Conservation (phyloP, 2,329 filamentous ascomycete genomes). For the Knoxdaviesia capensis region DNA sequence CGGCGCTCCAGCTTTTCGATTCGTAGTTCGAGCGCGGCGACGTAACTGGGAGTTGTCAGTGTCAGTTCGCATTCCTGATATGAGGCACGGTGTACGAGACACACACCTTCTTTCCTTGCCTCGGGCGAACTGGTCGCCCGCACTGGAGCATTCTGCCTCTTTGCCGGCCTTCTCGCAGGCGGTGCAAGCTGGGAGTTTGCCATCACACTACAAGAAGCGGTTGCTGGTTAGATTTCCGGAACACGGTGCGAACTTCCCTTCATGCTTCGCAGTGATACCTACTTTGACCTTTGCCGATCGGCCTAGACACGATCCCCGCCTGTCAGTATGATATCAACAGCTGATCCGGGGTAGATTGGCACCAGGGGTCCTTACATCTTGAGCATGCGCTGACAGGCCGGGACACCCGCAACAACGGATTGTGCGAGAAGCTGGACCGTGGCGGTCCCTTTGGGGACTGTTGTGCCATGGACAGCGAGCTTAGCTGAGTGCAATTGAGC, state of each 20-base stretch:
- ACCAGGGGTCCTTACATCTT: constrained; percentile 30
- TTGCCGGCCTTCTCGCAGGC: constrained; percentile 86
- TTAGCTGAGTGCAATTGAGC: too few species aligned
- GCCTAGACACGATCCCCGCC: constrained; percentile 18
- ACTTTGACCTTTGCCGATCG: constrained; percentile 87
- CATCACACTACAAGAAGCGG: constrained; percentile 47
- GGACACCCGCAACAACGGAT: constrained; percentile 51
- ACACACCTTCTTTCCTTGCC: constrained; percentile 75
- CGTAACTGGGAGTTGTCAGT: constrained; percentile 38
- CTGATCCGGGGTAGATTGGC: background rate
- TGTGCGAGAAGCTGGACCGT: constrained; percentile 26
- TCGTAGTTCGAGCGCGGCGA: constrained; percentile 79
- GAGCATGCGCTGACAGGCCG: constrained; percentile 65
- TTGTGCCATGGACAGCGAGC: background rate
- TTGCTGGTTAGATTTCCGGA: background rate
- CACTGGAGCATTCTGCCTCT: constrained; percentile 72
- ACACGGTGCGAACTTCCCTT: too few species aligned
- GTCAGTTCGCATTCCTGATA: background rate
- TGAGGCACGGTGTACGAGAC: background rate
- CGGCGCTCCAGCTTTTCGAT: constrained; percentile 74
- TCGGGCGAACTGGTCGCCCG: constrained; percentile 86
- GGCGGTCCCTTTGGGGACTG: constrained; percentile 9
- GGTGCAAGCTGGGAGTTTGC: constrained; percentile 84
- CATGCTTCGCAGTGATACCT: constrained; percentile 3
- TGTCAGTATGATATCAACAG: background rate